These are phyloP conservation scores for Agapanthus africanus DNA, from an alignment of 106 monocot genomes.

Conservation along the genomic window DNA sequence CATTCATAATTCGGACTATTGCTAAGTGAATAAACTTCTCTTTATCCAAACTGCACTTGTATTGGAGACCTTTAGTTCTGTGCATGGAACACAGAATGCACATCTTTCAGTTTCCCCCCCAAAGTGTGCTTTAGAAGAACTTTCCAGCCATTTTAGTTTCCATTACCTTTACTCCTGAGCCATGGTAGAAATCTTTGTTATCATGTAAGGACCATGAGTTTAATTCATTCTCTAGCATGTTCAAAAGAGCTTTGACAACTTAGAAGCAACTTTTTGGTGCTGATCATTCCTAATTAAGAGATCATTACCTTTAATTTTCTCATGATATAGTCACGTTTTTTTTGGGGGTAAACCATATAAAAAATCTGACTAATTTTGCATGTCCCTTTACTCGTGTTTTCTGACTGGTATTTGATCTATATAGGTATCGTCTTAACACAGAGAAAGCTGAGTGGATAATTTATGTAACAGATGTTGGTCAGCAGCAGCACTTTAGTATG, in stretches of 20 bases:
- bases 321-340: not conserved
- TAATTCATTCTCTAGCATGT: not conserved
- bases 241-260: not conserved
- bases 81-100: not conserved
- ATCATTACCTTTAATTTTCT: no score
- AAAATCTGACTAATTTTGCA: not conserved
- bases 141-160: not conserved
- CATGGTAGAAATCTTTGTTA: not conserved
- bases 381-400: no score
- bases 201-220: not conserved
- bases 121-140: not conserved
- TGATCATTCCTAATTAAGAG: no score
- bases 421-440: constrained; percentile 73
- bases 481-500: constrained; percentile 76
- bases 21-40: not conserved
- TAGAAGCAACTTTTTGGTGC: not conserved
- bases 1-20: not conserved
- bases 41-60: not conserved
- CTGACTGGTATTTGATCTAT: not conserved
- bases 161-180: not conserved
- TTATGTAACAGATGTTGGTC: constrained; percentile 91
- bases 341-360: not conserved
- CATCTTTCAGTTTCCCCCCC: not conserved
- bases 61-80: not conserved
- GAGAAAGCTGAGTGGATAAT: constrained; percentile 91